Evolutionary conservation across 1,284 basidiomycete species (phyloP), one percentile per base, ranked within the genome.

Genomic region (Trametes pubescens): DNA sequence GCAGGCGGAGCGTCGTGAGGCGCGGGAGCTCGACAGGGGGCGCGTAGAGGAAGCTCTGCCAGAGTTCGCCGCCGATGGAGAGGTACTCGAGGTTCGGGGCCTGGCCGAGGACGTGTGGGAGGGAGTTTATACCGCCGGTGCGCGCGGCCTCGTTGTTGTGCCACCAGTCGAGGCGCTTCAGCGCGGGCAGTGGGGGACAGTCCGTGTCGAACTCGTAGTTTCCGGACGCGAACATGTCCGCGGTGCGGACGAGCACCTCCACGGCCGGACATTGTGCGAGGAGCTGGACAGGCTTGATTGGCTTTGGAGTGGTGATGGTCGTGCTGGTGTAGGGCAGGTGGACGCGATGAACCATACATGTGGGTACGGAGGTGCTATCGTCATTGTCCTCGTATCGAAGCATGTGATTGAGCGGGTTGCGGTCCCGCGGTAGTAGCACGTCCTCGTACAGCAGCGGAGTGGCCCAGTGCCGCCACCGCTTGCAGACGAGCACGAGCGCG

Each of bases 161-260:
- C 83, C 86, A 89, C 87, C 89, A 91, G 59, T 91, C 89, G 44
- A 91, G 78, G 22, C 87, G 83, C 51, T 81, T 83, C 38, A 91
- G 77, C n/a, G 82, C 82, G 11, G 80, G 77, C 4, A 90, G 66
- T 0, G 81, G 72, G 0, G 86, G 74, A 53, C 74, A 76, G 66
- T 76, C 78, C 4, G 82, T 81, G 37, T 84, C 81, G 70, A 84
- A 86, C 49, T 88, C 84, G 75, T 85, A 90, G 32, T 75, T 78
- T n/a, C 81, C 71, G 1, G 63, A 57, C n/a, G 76, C 73, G 46
- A 71, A 69, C 11, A 62, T 59, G 51, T 67, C 69, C 44, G 72
- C 65, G 29, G 61, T 69, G 26, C 89, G 80, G 57, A 86, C 79
- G 40, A 91, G 84, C 10, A 85, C 83, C 71, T 85, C 80, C 9